phyloP scores from a whole-genome alignment of 192 early-diverging fungal species.

The Podochytrium sp. region DNA sequence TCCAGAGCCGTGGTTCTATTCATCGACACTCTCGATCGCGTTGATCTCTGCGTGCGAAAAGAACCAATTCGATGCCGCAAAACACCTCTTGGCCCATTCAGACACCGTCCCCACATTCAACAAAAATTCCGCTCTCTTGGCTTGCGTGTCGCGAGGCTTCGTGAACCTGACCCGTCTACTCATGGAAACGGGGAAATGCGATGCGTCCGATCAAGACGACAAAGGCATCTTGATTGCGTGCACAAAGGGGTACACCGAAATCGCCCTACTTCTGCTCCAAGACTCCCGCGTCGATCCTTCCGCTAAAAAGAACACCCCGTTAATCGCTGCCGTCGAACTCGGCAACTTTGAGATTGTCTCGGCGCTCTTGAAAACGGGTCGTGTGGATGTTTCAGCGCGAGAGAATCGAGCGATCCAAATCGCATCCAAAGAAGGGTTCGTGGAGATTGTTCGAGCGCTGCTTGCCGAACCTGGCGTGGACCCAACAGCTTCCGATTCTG shows the following conservation, averaged over 20 bases:
- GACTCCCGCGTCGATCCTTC: not conserved
- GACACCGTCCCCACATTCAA: not conserved
- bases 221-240: slow-evolving; percentile 14
- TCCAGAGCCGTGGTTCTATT: not conserved
- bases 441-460: not conserved
- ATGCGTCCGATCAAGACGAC: slow-evolving; percentile 15
- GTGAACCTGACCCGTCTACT: not conserved
- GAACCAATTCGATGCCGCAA: not conserved
- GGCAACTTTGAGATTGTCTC: not conserved
- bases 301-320: not conserved
- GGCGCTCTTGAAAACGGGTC: not conserved
- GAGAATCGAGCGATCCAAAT: not conserved
- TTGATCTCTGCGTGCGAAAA: slow-evolving; percentile 25
- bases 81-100: not conserved
- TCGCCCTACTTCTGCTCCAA: not conserved
- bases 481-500: not conserved
- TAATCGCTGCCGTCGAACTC: not conserved
- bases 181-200: not conserved
- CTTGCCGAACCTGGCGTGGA: not conserved
- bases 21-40: slow-evolving; percentile 4
- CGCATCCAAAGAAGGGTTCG: not conserved
- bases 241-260: not conserved
- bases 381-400: not conserved
- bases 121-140: slow-evolving; percentile 18
- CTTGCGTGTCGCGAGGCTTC: not conserved